phyloP scores from a whole-genome alignment of 345 rosid genomes.

The Leavenworthia alabamica region DNA sequence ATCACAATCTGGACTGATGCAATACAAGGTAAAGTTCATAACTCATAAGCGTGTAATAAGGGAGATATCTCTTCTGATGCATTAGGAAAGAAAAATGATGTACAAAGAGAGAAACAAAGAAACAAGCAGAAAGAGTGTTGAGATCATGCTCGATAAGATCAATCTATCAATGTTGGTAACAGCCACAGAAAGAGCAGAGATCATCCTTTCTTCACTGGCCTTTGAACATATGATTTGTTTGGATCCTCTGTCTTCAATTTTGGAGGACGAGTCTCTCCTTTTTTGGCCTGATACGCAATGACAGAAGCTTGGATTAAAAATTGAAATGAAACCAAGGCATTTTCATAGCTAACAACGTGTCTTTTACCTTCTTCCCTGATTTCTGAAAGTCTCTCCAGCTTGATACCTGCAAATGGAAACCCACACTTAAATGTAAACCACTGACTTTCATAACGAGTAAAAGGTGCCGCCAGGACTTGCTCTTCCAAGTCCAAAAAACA shows the following conservation, averaged over 20 bases:
- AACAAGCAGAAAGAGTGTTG: background rate
- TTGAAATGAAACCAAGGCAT: background rate
- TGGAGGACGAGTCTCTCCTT: constrained; percentile 89
- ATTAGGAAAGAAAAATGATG: constrained; percentile 7
- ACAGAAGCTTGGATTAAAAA: background rate
- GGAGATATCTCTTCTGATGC: constrained; percentile 2
- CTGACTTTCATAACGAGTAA: background rate
- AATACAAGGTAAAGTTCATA: constrained; percentile 12
- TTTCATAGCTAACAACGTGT: constrained; percentile 1
- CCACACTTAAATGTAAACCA: constrained; percentile 2
- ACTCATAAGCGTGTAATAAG: constrained; percentile 3
- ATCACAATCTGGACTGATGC: background rate
- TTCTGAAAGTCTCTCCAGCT: constrained; percentile 96
- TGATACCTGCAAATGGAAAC: constrained; percentile 51
- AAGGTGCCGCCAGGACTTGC: background rate
- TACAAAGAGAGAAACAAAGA: constrained; percentile 19
- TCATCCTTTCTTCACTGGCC: constrained; percentile 86
- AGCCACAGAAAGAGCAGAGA: background rate
- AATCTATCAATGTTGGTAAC: constrained; percentile 20
- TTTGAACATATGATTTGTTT: constrained; percentile 88
- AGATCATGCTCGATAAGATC: background rate
- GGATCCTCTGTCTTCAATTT: constrained; percentile 98
- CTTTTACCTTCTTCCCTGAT: constrained; percentile 76
- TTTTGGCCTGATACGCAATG: constrained; percentile 51
- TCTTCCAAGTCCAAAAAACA: background rate